phyloP scores from a whole-genome alignment of 495 filamentous ascomycete genomes.

The Annulohypoxylon nitens region DNA sequence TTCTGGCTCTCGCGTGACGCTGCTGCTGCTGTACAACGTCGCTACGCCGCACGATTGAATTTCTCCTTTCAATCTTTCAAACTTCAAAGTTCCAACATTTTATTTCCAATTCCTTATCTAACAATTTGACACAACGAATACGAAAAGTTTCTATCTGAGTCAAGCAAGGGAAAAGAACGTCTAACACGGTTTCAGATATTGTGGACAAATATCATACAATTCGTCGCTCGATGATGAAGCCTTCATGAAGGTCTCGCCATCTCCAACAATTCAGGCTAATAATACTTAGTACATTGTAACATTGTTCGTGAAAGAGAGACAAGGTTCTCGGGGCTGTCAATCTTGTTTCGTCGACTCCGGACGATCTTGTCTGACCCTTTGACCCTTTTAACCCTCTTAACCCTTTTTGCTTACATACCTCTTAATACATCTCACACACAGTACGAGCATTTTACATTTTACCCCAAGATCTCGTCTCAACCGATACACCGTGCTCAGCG shows the following conservation, averaged over 20 bases:
- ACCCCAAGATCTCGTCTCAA: not conserved
- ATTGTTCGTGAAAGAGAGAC: not conserved
- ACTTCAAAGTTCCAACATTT: not conserved
- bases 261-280: constrained; percentile 6
- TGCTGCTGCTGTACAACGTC: constrained; percentile 24
- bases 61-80: not conserved
- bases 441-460: not conserved
- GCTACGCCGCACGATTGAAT: constrained; percentile 4
- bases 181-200: not conserved
- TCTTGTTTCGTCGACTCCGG: constrained; percentile 6
- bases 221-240: not conserved
- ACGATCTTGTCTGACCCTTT: not conserved
- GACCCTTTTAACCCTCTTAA: not conserved
- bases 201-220: not conserved
- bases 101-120: not conserved
- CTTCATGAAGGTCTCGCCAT: not conserved
- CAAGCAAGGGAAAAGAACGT: not conserved
- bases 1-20: constrained; percentile 27
- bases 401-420: not conserved
- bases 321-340: not conserved
- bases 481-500: not conserved
- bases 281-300: not conserved
- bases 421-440: not conserved
- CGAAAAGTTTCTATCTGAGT: not conserved
- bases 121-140: not conserved